Base-by-base conservation (phyloP, 345 rosid species). In the Salix brachista region DNA sequence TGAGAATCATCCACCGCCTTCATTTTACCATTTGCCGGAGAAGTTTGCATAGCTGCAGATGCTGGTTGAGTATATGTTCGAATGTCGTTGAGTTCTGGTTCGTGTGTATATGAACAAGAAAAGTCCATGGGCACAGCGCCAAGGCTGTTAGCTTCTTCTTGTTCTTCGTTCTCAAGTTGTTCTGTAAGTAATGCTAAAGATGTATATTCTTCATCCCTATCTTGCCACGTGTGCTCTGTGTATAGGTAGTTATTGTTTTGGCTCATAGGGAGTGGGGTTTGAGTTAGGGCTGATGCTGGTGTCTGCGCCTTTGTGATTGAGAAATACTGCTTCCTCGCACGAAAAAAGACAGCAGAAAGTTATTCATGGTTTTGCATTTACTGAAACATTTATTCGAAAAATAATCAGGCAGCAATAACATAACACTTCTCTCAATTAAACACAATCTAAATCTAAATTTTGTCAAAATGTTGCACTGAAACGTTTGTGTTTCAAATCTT, bases 201-300 rank as follows among this genome's bases (percentile, higher is more conserved):
- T 70, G 80, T 84, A 25, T 87, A 90, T 56, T 87, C 98, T 65
- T 89, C 97, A 13, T 89, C 89, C 32, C 77, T 81, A 67, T 84
- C 82, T 34, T 70, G 46, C 74, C 74, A 48, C 23, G 62, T 76
- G 25, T 67, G 37, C 28, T 70, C 62, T 3, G 73, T 16, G 12
- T 62, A 26, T 10, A 21, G 11, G 58, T 18, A 12, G 68, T 79
- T 52, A 70, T 70, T 11, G 54, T 60, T 39, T 7, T 76, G 34
- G 72, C 73, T 58, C 30, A 23, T 4, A 5, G 36, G 25, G 16
- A 36, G 16, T 44, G 69, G 78, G 48, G 56, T 23, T 39, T 14
- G 30, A 12, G 71, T 37, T 30, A 74, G 74, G 67, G 84, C 70
- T 8, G 48, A 75, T 48, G 18, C 78, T 48, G 74, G 12, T 60